Evolutionary conservation across 2,329 filamentous ascomycete genomes (phyloP), one percentile per base, ranked within the genome.

Genomic region (Aureobasidium sp.): DNA sequence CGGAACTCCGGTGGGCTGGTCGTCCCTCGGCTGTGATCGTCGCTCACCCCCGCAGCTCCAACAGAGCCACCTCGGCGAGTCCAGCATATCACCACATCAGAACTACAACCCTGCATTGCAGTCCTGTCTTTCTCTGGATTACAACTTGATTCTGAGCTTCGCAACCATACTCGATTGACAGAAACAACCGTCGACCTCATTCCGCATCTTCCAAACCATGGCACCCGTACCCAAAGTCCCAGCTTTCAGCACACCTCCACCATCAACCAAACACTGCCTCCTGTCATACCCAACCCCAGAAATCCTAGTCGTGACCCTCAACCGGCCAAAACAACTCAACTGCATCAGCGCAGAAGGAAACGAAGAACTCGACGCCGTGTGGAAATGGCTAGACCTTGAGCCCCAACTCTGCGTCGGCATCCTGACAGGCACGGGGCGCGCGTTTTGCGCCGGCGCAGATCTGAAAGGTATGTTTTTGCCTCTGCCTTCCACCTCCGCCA

Each of bases 391-490:
- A 14, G 72, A 74, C 62, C 62, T 56, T 15, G 71, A 74, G 64
- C 71, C 71, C 1, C 64, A 65, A 3, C 65, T 72, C 25, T 64
- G 64, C 17, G 71, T 71, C 0, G 71, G 69, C 17, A 70, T 75
- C 45, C 66, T 75, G 42, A 75, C 72, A 14, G 72, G 72, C 22
- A 72, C 66, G 11, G 72, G 72, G 1, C 63, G 71, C 34, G 72
- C 72, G 1, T 74, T 74, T 53, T 73, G 71, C 62, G 72, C 72
- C 25, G 72, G 72, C 20, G 71, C 72, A 22, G 72, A 74, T 66
- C 62, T 74, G 45, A 72, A 73, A 66, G 72, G 70, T 72, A 66
- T 55, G 8, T 34, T 25, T 31, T 9, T 9, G 29, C 29, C 22
- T 25, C 22, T 25, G 5, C 7, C 29, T 34, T 34, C 8, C 31